These are phyloP conservation scores for Vitis rotundifolia DNA, from an alignment of 164 flowering plant species.

Conservation along the genomic window DNA sequence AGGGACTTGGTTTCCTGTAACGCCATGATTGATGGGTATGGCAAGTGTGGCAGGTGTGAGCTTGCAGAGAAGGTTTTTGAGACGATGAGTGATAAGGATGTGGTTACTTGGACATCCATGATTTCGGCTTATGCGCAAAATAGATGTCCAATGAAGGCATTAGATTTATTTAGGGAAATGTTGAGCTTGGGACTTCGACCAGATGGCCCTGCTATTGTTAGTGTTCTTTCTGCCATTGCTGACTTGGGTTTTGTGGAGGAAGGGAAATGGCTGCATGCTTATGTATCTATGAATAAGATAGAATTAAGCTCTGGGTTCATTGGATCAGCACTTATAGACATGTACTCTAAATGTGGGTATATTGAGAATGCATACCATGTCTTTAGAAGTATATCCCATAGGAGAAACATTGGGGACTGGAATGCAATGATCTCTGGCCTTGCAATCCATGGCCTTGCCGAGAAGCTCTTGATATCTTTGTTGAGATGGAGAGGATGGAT, in stretches of 20 bases:
- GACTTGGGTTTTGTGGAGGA: slow-evolving; percentile 32
- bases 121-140: slow-evolving; percentile 22
- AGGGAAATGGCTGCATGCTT: slow-evolving; percentile 38
- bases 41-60: slow-evolving; percentile 22
- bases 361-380: slow-evolving; percentile 27
- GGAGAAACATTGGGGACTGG: slow-evolving; percentile 28
- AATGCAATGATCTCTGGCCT: slow-evolving; percentile 41
- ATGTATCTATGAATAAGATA: slow-evolving; percentile 12
- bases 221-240: slow-evolving; percentile 24
- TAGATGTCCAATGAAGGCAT: slow-evolving; percentile 23
- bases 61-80: slow-evolving; percentile 21
- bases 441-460: slow-evolving; percentile 34
- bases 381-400: slow-evolving; percentile 15
- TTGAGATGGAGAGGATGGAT: slow-evolving; percentile 21
- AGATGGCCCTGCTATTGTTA: slow-evolving; percentile 25
- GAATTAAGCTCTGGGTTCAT: slow-evolving; percentile 21
- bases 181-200: slow-evolving; percentile 16
- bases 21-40: slow-evolving; percentile 28
- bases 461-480: slow-evolving; percentile 29
- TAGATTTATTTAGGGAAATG: slow-evolving; percentile 31
- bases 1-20: slow-evolving; percentile 30
- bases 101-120: slow-evolving; percentile 39
- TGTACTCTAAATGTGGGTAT: slow-evolving; percentile 43
- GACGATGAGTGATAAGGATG: slow-evolving; percentile 18
- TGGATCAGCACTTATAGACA: slow-evolving; percentile 35